Base-by-base conservation (phyloP, 345 rosid genomes). In the Eucalyptus cloeziana region DNA sequence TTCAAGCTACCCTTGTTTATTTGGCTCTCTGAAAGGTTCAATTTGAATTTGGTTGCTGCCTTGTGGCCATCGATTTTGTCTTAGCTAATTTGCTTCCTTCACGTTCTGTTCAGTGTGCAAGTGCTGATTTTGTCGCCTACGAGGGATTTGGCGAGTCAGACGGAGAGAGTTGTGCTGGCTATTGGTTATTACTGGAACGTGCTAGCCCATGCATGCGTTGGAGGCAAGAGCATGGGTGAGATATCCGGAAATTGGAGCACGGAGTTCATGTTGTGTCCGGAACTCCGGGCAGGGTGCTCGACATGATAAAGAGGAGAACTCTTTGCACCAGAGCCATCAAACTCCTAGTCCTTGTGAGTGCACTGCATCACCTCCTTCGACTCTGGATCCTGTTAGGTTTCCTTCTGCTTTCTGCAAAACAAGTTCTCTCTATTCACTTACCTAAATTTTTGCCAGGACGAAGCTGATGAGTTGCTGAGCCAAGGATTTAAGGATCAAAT, bases 201-300 rank as follows among this genome's bases (percentile, higher is more conserved):
- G 52, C 97, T 95, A 91, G 97, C 96, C 17, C 99, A 97, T 89
- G 94, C 98, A 0, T 97, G 99, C 45, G 88, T 97, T 64, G 99
- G 99, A 90, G 99, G 99, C 51, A 96, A 96, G 93, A 97, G 99
- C 90, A 95, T 96, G 49, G 99, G 99, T 7, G 99, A 88, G 99
- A 97, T 89, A 96, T 96, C 44, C 94, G 97, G 88, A 96, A 97
- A 92, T 88, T 92, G 62, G 96, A 92, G 51, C 87, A 88, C 86
- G 95, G 96, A 37, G 95, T 94, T 89, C 96, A 94, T 30, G 95
- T 97, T 52, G 99, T 98, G 30, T 98, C 99, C 19, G 99, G 99
- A 89, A 97, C 99, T 37, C 99, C 98, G 8, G 99, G 99, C n/a
- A 95, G 99, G 92, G 99, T 98, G 19, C 96, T 97, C 90, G 99